Evolutionary conservation across 2,329 filamentous ascomycete species (phyloP), one percentile per base, ranked within the genome.

Genomic region (Cercospora sp.): DNA sequence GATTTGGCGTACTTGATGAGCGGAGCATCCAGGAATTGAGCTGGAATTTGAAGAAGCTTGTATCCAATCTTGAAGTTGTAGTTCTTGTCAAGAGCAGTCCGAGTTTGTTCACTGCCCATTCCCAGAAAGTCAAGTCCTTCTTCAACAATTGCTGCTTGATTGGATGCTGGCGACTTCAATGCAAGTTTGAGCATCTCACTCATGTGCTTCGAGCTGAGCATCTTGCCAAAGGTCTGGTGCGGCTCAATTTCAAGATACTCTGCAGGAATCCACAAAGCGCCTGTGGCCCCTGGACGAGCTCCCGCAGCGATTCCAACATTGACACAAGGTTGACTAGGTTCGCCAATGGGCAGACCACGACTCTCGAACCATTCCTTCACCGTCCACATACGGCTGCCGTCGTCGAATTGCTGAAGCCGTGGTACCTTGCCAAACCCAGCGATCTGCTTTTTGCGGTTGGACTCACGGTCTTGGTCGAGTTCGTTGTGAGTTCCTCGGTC

Each of bases 181-280:
- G 62, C 62, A 12, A 23, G 31, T 0, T 1, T 6, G 8, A 64
- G 30, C 61, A 64, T 64, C 31, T 3, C 53, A 6, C 26, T n/a
- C 62, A 64, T 64, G 51, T 64, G 31, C 0, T 7, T 6, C 13
- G 62, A 2, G 16, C 18, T 58, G 62, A 58, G 62, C 31, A 55
- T 55, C 8, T 42, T 55, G 53, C 48, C 48, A n/a, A 64, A 64
- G 1, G 33, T 18, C 59, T 66, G 64, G 45, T 63, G 45, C 7
- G 58, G 58, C n/a, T 45, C 30, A 26, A 66, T 62, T 8, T 58
- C 45, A 3, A 66, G 64, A 36, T 58, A 55, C 18, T 66, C 59
- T 6, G 64, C 33, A 36, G 60, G 31, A 1, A 62, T 62, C 64
- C 64, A 66, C 30, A 62, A 33, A 30, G 60, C 60, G 12, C 60